Evolutionary conservation across 257 asterid genomes (phyloP), one percentile per base, ranked within the genome.

Genomic region (Jacaranda mimosifolia): DNA sequence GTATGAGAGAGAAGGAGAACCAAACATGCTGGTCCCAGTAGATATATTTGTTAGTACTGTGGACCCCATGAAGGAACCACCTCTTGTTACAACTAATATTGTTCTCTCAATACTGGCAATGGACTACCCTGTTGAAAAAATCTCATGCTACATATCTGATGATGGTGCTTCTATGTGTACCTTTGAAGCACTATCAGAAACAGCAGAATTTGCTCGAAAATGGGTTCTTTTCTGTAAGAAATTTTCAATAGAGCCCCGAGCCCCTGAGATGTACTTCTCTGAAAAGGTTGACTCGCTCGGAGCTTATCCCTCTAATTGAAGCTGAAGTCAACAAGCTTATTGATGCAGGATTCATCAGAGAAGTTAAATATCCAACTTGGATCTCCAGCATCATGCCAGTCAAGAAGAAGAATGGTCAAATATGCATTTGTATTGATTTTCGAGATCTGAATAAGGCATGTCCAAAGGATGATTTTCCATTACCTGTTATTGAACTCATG

Each of bases 121-220:
- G 97, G 94, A 91, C 74, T 91, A 91, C 76, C 97, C 97, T 17
- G 86, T 91, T 9, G 93, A 91, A 21, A 91, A 91, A 84, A 82
- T 84, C 77, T 91, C 97, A 58, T 91, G 97, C 87, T 91, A 89
- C 66, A 82, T 91, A 80, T 91, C 97, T 38, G 94, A 91, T 68
- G 97, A 91, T 82, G 97, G 93, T 79, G 97, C 97, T 43, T 87
- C 92, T 39, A 91, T 89, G 91, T 89, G 92, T 70, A 89, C 97
- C 71, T 91, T 91, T n/a, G 97, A 91, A 81, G 77, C 97, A 3
- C 84, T 87, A 65, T 89, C 97, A 70, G 93, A 91, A 83, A 89
- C 97, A 63, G 94, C 97, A 79, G 97, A 91, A 73, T 91, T 91
- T 49, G 86, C 93, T 40, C 75, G 91, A 72, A 91, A 89, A 83